A percentile compares a stretch with the other conserved stretches of the same genome.
phyloP scores from a whole-genome alignment of 805 yeast species.

The Saturnispora quitensis region DNA sequence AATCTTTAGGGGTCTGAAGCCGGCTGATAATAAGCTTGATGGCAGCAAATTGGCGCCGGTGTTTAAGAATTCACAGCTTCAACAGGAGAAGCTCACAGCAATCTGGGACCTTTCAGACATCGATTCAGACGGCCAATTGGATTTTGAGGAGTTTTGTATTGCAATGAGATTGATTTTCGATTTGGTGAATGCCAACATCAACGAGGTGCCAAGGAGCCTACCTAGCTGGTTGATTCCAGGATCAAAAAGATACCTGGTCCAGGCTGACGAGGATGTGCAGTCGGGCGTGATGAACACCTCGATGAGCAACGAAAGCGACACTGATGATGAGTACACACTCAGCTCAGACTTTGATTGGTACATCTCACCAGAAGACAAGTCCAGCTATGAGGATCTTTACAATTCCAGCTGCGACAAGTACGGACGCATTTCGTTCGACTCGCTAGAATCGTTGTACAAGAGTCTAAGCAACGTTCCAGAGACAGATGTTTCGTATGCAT shows the following conservation, averaged over 20 bases:
- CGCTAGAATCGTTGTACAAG: constrained; percentile 58
- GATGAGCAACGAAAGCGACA: constrained; percentile 32
- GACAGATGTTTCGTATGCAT: constrained; percentile 79
- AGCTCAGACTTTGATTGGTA: constrained; percentile 89
- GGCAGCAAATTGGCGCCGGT: constrained; percentile 84
- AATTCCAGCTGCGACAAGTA: constrained; percentile 62
- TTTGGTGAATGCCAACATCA: constrained; percentile 58
- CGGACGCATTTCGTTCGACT: constrained; percentile 72
- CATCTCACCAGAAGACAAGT: constrained; percentile 79
- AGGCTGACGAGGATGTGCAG: constrained; percentile 66
- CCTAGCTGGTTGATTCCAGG: constrained; percentile 95
- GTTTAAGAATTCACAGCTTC: constrained; percentile 78
- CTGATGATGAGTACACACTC: constrained; percentile 55
- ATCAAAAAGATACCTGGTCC: constrained; percentile 73
- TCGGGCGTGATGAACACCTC: constrained; percentile 17
- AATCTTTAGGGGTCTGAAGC: constrained; percentile 83
- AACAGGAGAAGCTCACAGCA: constrained; percentile 65
- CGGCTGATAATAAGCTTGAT: constrained; percentile 65
- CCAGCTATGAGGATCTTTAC: constrained; percentile 71
- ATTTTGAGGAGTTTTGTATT: constrained; percentile 95
- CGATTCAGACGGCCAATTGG: constrained; percentile 84
- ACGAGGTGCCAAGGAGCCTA: constrained; percentile 55
- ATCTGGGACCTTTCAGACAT: constrained; percentile 92
- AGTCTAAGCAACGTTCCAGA: constrained; percentile 68
- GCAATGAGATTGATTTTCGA: constrained; percentile 95